These are phyloP conservation scores for Aspergillus panamensis DNA, from an alignment of 495 filamentous ascomycete species.

Conservation along the genomic window DNA sequence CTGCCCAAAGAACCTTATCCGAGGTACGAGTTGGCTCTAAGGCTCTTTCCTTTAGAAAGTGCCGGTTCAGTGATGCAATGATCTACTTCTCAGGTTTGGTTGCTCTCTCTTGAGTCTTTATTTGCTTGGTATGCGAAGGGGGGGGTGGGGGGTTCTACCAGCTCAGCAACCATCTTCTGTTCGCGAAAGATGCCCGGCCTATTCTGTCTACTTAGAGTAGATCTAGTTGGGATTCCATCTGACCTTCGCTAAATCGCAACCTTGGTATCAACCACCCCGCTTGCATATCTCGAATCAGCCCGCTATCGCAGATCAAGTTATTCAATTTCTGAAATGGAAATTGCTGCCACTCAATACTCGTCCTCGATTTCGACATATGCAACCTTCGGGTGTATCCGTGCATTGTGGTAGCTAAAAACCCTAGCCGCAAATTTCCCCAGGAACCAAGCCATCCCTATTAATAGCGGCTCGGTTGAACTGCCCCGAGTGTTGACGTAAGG, in stretches of 20 bases:
- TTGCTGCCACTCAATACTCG: not conserved
- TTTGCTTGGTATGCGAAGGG: not conserved
- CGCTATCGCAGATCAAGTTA: not conserved
- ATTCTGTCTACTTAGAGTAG: too few relatives aligned
- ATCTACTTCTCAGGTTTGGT: not conserved
- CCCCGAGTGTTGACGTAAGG: conserved; percentile 4
- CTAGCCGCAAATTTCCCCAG: conserved; percentile 1
- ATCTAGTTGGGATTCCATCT: too few relatives aligned
- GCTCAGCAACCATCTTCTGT: not conserved
- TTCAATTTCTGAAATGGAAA: not conserved
- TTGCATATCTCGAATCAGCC: not conserved
- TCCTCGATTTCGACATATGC: not conserved
- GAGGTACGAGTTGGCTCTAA: not conserved
- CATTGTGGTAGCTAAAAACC: not conserved
- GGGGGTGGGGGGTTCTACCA: not conserved
- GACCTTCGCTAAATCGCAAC: too few relatives aligned
- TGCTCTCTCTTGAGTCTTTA: not conserved
- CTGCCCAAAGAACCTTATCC: not conserved
- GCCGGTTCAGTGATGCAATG: not conserved
- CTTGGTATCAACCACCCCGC: too few relatives aligned
- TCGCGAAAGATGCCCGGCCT: not conserved
- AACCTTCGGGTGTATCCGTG: conserved; percentile 1
- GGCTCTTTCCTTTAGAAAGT: not conserved
- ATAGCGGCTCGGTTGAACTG: not conserved
- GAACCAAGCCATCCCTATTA: not conserved